Conservation (phyloP, 495 filamentous ascomycete species). For the Neurospora cerealis region DNA sequence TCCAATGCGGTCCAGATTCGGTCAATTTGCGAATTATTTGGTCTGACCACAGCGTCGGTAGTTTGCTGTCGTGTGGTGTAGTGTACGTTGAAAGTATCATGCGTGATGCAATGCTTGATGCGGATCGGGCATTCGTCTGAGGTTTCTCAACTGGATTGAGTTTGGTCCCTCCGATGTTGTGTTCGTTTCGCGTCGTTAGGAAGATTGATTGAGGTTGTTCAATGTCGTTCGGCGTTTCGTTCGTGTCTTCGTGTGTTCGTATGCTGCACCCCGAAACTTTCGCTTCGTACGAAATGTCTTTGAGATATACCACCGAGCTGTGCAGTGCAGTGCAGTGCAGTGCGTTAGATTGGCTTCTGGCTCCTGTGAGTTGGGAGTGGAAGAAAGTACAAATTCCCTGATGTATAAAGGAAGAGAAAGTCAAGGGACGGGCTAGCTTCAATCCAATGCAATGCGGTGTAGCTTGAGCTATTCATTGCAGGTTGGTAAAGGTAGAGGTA, state of each 20-base stretch:
- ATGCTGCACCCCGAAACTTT: background rate
- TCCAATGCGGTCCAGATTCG: background rate
- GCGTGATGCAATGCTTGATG: background rate
- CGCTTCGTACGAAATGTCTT: background rate
- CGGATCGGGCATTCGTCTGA: background rate
- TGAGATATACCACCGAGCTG: background rate
- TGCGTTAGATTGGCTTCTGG: background rate
- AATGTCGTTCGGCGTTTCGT: background rate
- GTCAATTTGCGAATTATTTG: too few species aligned
- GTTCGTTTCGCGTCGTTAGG: too few species aligned
- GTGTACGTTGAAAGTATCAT: background rate
- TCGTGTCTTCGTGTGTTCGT: background rate
- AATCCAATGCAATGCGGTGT: background rate
- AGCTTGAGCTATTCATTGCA: background rate
- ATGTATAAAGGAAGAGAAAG: background rate
- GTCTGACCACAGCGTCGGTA: background rate
- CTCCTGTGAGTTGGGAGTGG: background rate
- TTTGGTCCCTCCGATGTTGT: background rate
- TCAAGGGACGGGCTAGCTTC: background rate
- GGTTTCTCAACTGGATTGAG: too few species aligned
- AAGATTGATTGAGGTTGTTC: too few species aligned
- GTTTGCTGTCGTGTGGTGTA: background rate
- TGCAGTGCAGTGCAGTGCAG: background rate
- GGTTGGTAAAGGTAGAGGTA: background rate
- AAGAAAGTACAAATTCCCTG: background rate